These are phyloP conservation scores for Peziza echinospora DNA, from an alignment of 495 filamentous ascomycete genomes.

Conservation along the genomic window DNA sequence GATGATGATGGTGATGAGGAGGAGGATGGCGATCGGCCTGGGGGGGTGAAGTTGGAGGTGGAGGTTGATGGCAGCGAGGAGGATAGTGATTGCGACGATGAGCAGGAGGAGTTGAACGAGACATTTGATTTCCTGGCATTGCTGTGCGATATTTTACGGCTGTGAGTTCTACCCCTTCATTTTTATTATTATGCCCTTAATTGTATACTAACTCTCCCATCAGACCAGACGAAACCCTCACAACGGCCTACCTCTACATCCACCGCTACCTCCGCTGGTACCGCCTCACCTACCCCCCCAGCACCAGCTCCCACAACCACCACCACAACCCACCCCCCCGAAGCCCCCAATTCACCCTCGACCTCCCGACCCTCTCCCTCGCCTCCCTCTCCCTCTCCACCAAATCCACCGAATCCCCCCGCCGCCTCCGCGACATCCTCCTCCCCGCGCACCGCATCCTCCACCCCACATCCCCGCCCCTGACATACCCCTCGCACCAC, in stretches of 20 bases:
- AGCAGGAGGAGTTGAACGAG: conserved; percentile 10
- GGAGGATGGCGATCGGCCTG: no score
- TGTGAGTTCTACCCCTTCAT: conserved; percentile 13
- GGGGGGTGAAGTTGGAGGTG: no score
- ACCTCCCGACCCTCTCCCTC: conserved; percentile 22
- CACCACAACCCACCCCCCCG: no score
- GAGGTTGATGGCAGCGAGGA: no score
- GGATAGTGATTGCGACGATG: no score
- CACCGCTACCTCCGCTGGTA: conserved; percentile 22
- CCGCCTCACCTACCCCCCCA: conserved; percentile 18
- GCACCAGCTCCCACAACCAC: not conserved
- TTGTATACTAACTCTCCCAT: no score
- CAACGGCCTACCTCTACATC: conserved; percentile 27
- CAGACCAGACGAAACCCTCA: conserved; percentile 23
- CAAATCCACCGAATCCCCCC: conserved; percentile 25
- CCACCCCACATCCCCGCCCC: conserved; percentile 16
- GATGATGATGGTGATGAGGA: no score
- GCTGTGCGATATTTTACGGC: conserved; percentile 24
- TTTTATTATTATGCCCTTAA: no score
- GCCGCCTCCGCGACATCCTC: conserved; percentile 25
- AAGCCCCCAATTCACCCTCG: not conserved
- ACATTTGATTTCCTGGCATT: conserved; percentile 20
- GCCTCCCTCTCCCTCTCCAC: conserved; percentile 25
- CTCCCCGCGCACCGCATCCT: conserved; percentile 24
- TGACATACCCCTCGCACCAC: conserved; percentile 22